Conservation (phyloP, 768 basidiomycete species). For the Boletus eberwhitei region DNA sequence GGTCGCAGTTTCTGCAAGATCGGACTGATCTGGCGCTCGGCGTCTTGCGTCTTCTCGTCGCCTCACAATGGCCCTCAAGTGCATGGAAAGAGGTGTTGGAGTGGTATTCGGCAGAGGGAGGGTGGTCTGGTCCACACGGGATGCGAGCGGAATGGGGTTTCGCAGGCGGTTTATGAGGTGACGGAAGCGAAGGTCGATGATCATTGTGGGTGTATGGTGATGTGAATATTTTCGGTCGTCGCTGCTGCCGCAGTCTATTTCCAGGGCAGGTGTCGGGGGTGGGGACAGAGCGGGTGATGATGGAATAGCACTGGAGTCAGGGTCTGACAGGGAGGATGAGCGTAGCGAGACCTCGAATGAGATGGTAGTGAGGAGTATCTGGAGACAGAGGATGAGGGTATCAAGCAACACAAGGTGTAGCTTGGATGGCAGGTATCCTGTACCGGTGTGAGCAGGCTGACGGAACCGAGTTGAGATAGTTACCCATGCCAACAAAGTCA, state of each 20-base stretch:
- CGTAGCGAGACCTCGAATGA: constrained; percentile 56
- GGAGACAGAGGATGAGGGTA: constrained; percentile 62
- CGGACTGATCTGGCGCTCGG: constrained; percentile 24
- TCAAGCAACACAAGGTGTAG: constrained; percentile 65
- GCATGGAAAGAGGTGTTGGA: constrained; percentile 45
- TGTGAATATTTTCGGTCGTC: constrained; percentile 18
- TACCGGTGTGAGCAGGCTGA: constrained; percentile 9
- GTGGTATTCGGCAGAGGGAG: constrained; percentile 64
- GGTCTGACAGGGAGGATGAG: constrained; percentile 39
- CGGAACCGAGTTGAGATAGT: constrained; percentile 22
- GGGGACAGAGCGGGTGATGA: constrained; percentile 23
- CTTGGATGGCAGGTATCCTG: constrained; percentile 62
- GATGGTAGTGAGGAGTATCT: constrained; percentile 62
- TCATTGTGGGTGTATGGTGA: constrained; percentile 39
- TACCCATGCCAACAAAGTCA: constrained; percentile 79
- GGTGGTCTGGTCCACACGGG: constrained; percentile 30
- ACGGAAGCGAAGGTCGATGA: constrained; percentile 61
- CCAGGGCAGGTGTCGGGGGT: constrained; percentile 24
- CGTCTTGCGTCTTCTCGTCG: constrained; percentile 44
- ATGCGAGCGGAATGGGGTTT: constrained; percentile 43
- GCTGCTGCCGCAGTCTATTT: constrained; percentile 17
- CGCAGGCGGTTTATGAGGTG: constrained; percentile 56
- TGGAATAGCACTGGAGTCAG: constrained; percentile 37
- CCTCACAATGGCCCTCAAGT: constrained; percentile 51
- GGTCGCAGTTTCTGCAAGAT: constrained; percentile 21